Percentiles rank a stretch among this genome's conserved stretches.
Evolutionary conservation across 1,284 basidiomycete species (phyloP).

Genomic region (Irpex sp.): DNA sequence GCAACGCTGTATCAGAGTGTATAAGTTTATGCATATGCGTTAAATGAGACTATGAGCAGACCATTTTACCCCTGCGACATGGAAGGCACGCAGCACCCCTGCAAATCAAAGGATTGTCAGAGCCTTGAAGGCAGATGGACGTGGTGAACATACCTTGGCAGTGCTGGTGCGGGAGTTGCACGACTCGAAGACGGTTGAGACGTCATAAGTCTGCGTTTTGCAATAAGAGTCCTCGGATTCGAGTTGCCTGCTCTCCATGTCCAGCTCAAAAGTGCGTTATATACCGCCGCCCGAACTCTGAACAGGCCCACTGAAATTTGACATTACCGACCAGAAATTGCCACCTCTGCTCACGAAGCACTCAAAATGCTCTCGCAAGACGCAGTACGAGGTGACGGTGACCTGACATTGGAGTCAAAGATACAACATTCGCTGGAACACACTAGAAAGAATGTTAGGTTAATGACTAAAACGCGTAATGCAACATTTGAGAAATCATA

Average conservation of each 20-base stretch:
- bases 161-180: background rate
- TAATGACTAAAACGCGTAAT: background rate
- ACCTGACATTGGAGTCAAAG: background rate
- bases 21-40: background rate
- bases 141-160: constrained; percentile 6
- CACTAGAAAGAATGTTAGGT: background rate
- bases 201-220: background rate
- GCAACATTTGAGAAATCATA: background rate
- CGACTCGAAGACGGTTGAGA: background rate
- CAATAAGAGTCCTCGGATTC: background rate
- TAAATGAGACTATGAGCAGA: background rate
- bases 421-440: background rate
- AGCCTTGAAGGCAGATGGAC: no score
- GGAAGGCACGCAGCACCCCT: constrained; percentile 18
- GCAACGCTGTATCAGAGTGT: constrained; percentile 20
- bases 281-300: background rate
- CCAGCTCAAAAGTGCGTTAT: background rate
- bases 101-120: no score
- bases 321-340: background rate
- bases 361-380: background rate
- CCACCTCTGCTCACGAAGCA: background rate
- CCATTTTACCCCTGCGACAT: constrained; percentile 19
- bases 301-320: background rate
- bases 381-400: background rate
- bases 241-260: background rate